Evolutionary conservation across 2,329 filamentous ascomycete genomes (phyloP).

Genomic region (Botrytis medusae): DNA sequence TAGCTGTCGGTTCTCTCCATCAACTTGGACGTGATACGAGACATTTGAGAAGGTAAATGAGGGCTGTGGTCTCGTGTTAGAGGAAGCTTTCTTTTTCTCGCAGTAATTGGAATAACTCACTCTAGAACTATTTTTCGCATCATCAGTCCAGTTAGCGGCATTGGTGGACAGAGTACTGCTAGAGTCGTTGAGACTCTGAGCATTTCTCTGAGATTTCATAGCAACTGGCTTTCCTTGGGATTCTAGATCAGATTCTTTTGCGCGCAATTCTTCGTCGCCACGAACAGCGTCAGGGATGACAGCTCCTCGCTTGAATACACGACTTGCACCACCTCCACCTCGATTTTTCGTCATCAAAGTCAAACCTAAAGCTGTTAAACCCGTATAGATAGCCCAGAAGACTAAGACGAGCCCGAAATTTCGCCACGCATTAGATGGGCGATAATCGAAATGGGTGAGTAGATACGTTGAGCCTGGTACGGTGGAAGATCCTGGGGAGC

Average conservation of each 20-base stretch:
- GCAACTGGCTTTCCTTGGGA: neutral
- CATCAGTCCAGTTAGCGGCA: neutral
- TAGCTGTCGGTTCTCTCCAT: neutral
- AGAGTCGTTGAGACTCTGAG: neutral
- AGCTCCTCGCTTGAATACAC: slow-evolving; percentile 1
- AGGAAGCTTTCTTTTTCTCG: neutral
- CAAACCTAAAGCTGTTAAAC: neutral
- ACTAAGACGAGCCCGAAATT: slow-evolving; percentile 55
- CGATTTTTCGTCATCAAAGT: slow-evolving; percentile 6
- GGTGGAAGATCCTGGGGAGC: slow-evolving; percentile 48
- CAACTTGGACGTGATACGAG: neutral
- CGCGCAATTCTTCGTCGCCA: neutral
- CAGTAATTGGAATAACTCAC: neutral
- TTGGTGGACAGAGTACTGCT: neutral
- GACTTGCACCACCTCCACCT: neutral
- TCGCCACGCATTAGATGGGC: slow-evolving; percentile 59
- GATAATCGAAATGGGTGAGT: slow-evolving; percentile 54
- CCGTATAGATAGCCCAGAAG: neutral
- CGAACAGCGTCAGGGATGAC: neutral
- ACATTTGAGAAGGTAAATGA: neutral
- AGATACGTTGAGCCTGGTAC: slow-evolving; percentile 58
- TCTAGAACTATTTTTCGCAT: neutral
- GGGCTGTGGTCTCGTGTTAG: neutral
- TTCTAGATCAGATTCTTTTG: neutral
- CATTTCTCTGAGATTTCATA: neutral